A percentile compares a stretch with the other conserved stretches of the same genome.
Conservation (phyloP, 2,329 filamentous ascomycete genomes). For the Fusarium armeniacum region DNA sequence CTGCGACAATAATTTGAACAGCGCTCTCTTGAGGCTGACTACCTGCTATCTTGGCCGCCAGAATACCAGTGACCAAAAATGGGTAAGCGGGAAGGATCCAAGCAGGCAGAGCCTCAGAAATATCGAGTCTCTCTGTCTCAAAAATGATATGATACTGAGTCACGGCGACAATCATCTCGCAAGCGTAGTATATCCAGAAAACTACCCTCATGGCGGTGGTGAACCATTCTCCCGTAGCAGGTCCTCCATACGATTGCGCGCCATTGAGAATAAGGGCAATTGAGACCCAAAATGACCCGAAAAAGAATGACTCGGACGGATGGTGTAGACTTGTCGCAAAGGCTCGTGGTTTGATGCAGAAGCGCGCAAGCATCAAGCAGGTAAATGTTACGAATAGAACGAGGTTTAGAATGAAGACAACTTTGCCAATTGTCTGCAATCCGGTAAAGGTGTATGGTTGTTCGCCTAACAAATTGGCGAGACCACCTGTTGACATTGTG, state of each 20-base stretch:
- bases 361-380: slow-evolving; percentile 7
- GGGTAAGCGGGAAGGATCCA: slow-evolving; percentile 33
- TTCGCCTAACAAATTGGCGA: slow-evolving; percentile 25
- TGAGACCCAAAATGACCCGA: slow-evolving; percentile 24
- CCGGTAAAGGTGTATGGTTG: slow-evolving; percentile 26
- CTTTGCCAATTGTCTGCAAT: slow-evolving; percentile 16
- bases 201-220: slow-evolving; percentile 11
- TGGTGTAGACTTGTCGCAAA: slow-evolving; percentile 24
- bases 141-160: slow-evolving; percentile 25
- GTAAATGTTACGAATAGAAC: slow-evolving; percentile 20
- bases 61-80: slow-evolving; percentile 26
- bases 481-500: slow-evolving; percentile 29
- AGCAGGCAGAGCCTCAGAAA: slow-evolving; percentile 16
- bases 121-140: slow-evolving; percentile 13
- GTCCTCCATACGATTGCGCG: slow-evolving; percentile 27
- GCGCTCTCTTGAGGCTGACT: slow-evolving; percentile 27
- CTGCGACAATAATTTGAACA: slow-evolving; percentile 22
- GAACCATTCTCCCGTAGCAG: slow-evolving; percentile 14
- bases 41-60: slow-evolving; percentile 19
- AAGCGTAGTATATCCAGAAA: slow-evolving; percentile 34
- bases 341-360: slow-evolving; percentile 17
- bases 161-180: slow-evolving; percentile 28
- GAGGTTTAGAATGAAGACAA: slow-evolving; percentile 29
- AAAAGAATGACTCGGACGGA: slow-evolving; percentile 30
- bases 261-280: slow-evolving; percentile 21